Evolutionary conservation across 805 yeast genomes (phyloP).

Genomic region (Cyberlindnera bimundalis): DNA sequence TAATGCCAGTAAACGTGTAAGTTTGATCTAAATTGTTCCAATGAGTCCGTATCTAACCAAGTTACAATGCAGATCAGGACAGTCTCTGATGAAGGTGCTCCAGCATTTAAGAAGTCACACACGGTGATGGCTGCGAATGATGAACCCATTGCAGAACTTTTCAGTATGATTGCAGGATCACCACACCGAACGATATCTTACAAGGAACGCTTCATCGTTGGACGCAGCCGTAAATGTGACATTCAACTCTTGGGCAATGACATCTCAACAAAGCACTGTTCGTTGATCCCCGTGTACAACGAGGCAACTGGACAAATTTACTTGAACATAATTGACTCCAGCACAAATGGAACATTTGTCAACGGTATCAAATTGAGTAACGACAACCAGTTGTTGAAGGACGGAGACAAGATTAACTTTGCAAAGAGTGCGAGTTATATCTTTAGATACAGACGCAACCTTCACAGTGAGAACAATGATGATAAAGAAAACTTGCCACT

Average conservation of each 20-base stretch:
- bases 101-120: slow-evolving; percentile 17
- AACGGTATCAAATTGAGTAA: slow-evolving; percentile 52
- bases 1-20: slow-evolving; percentile 1
- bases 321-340: slow-evolving; percentile 49
- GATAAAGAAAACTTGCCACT: slow-evolving; percentile 18
- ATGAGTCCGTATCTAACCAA: neutral
- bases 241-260: slow-evolving; percentile 51
- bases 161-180: slow-evolving; percentile 12
- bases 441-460: slow-evolving; percentile 38
- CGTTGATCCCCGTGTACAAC: slow-evolving; percentile 41
- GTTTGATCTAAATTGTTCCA: neutral
- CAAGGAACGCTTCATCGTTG: slow-evolving; percentile 37
- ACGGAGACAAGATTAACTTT: slow-evolving; percentile 62
- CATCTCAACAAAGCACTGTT: slow-evolving; percentile 65
- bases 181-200: slow-evolving; percentile 30
- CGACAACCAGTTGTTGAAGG: slow-evolving; percentile 46
- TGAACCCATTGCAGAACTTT: slow-evolving; percentile 18
- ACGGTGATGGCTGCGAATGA: slow-evolving; percentile 5
- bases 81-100: slow-evolving; percentile 15
- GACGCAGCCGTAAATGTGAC: slow-evolving; percentile 61
- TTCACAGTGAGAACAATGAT: slow-evolving; percentile 7
- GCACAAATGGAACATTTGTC: slow-evolving; percentile 63
- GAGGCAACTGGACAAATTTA: slow-evolving; percentile 33
- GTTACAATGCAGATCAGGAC: slow-evolving; percentile 6
- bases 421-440: slow-evolving; percentile 51